Base-by-base conservation (phyloP, 2,329 filamentous ascomycete genomes). In the Didymella pomorum region DNA sequence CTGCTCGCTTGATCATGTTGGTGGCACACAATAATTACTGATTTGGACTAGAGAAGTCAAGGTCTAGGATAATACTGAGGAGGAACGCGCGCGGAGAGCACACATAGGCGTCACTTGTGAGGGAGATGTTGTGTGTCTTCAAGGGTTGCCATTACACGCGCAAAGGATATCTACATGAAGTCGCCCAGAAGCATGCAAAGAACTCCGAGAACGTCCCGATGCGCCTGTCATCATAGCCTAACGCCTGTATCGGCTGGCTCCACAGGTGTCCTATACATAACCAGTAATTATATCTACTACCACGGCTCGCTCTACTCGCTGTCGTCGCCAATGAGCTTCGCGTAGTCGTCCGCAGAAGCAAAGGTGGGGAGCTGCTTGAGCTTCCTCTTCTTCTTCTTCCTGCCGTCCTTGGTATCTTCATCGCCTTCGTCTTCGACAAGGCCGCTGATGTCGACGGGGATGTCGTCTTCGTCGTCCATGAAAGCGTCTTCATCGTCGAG, bases 321-420 rank as follows among this genome's bases (percentile, higher is more conserved):
- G 55, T 71, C 69, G 63, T 87, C 85, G 4, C 83, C 91, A 75
- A 97, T 79, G 79, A 97, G 84, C 69, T 90, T 90, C 16, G 93
- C 94, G 77, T 98, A 99, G 75, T 98, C 95, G 53, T 98, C 95
- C 29, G 85, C 90, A 29, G 92, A 96, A 20, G 96, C 95, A 81
- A 99, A 99, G 33, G 88, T 96, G 7, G 95, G 95, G 67, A 99
- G 81, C 64, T 87, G 87, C 84, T 93, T 97, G 77, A 98, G 83
- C 81, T 92, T 92, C 84, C 89, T 92, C 80, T 86, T 89, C 80
- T 90, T 91, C 74, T 86, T 84, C 68, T 82, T 84, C 75, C 72
- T 71, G 66, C 77, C 76, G 16, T 75, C 76, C 21, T 80, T 78
- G 37, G 74, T 66, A 29, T 80, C 79, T 12, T 76, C 69, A 58